phyloP scores from a whole-genome alignment of 305 asterid genomes.

The Vinca major region DNA sequence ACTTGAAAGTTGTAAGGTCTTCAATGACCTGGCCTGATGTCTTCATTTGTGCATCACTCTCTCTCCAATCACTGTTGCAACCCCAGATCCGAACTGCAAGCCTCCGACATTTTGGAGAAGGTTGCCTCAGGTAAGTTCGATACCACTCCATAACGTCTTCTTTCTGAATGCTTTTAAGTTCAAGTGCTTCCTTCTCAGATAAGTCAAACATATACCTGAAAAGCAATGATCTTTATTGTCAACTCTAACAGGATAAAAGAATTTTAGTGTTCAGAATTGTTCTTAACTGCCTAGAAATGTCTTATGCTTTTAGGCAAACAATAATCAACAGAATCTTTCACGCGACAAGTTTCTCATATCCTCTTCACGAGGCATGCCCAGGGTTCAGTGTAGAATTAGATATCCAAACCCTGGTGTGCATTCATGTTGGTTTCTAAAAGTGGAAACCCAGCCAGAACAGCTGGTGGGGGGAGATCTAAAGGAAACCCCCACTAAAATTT shows the following conservation, averaged over 20 bases:
- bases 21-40: constrained; percentile 40
- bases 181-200: constrained; percentile 69
- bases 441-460: background rate
- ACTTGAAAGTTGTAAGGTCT: constrained; percentile 54
- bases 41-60: constrained; percentile 24
- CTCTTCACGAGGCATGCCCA: no score
- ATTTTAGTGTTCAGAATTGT: background rate
- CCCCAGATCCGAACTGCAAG: constrained; percentile 94
- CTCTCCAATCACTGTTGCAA: constrained; percentile 50
- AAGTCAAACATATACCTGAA: constrained; percentile 90
- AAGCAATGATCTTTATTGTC: constrained; percentile 14
- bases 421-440: background rate
- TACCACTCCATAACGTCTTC: constrained; percentile 66
- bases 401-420: background rate
- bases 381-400: background rate
- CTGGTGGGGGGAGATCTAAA: no score
- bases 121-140: constrained; percentile 46
- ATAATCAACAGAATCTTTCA: background rate
- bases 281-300: background rate
- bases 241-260: background rate
- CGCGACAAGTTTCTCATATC: background rate
- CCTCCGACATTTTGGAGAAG: constrained; percentile 86
- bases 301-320: background rate
- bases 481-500: background rate
- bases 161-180: constrained; percentile 46